These are phyloP conservation scores for Juncus effusus DNA, from an alignment of 176 grass and related monocot species.

Conservation along the genomic window DNA sequence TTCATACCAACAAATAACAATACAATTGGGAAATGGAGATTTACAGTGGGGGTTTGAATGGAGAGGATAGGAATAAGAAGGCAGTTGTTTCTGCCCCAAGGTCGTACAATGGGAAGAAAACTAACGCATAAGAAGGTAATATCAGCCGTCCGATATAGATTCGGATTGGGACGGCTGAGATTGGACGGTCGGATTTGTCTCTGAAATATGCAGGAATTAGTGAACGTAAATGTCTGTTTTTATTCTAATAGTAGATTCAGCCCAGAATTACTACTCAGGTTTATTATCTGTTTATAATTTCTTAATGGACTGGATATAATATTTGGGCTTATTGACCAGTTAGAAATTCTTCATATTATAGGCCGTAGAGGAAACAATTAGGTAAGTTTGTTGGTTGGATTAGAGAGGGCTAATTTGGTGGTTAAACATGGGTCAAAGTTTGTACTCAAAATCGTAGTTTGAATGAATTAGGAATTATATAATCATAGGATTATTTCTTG, in stretches of 20 bases:
- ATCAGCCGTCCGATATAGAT: background rate
- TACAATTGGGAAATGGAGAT: background rate
- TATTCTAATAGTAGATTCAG: too few relatives aligned
- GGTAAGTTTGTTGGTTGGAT: constrained; percentile 3
- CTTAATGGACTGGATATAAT: too few relatives aligned
- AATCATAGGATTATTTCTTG: background rate
- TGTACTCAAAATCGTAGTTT: background rate
- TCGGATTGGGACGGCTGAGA: background rate
- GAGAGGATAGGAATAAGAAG: background rate
- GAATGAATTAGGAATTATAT: too few relatives aligned
- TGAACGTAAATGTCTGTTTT: background rate
- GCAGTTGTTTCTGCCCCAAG: background rate
- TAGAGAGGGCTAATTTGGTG: constrained; percentile 7
- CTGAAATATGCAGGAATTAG: background rate
- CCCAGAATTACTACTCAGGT: too few relatives aligned
- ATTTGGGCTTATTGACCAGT: too few relatives aligned
- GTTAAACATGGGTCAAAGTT: constrained; percentile 23
- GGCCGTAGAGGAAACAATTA: too few relatives aligned
- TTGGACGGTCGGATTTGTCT: background rate
- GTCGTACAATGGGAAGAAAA: constrained; percentile 1
- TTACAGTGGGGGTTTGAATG: background rate
- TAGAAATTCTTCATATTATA: too few relatives aligned
- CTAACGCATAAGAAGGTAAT: background rate
- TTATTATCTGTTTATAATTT: too few relatives aligned
- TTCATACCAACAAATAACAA: background rate